phyloP scores from a whole-genome alignment of 2,329 filamentous ascomycete genomes.

The Zarea fungicola region DNA sequence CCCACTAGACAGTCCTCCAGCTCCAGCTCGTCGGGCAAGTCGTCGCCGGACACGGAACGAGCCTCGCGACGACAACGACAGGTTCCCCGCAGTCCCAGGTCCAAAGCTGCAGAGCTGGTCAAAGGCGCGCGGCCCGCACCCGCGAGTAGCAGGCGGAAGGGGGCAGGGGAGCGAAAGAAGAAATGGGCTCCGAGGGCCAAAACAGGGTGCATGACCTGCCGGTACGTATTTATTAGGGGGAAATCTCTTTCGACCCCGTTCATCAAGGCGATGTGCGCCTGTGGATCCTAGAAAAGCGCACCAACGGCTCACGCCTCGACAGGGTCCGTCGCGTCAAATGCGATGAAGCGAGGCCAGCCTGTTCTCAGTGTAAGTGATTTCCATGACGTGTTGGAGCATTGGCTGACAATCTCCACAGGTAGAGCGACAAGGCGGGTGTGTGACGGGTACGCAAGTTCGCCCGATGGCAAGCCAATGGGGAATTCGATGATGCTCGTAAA shows the following conservation, averaged over 20 bases:
- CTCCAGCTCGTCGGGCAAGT: no score
- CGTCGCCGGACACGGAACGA: neutral
- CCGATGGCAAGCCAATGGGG: neutral
- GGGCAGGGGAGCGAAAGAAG: neutral
- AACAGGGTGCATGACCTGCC: slow-evolving; percentile 18
- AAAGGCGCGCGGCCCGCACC: neutral
- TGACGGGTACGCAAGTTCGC: neutral
- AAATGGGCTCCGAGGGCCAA: slow-evolving; percentile 15
- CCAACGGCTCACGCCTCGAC: neutral
- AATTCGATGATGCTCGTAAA: neutral
- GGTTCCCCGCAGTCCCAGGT: neutral
- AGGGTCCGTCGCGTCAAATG: slow-evolving; percentile 24
- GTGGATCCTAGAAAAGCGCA: neutral
- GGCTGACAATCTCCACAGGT: slow-evolving; percentile 14
- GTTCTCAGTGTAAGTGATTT: slow-evolving; percentile 6
- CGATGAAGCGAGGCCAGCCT: slow-evolving; percentile 20
- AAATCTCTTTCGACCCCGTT: no score
- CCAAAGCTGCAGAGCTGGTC: neutral
- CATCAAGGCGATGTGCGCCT: no score
- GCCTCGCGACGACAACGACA: neutral
- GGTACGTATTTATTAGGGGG: no score
- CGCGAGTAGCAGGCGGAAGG: neutral
- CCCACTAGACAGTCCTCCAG: no score
- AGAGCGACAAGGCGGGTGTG: slow-evolving; percentile 8
- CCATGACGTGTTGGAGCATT: slow-evolving; percentile 18